Conservation (phyloP, 352 stramenopile genomes). For the Peronospora belbahrii region DNA sequence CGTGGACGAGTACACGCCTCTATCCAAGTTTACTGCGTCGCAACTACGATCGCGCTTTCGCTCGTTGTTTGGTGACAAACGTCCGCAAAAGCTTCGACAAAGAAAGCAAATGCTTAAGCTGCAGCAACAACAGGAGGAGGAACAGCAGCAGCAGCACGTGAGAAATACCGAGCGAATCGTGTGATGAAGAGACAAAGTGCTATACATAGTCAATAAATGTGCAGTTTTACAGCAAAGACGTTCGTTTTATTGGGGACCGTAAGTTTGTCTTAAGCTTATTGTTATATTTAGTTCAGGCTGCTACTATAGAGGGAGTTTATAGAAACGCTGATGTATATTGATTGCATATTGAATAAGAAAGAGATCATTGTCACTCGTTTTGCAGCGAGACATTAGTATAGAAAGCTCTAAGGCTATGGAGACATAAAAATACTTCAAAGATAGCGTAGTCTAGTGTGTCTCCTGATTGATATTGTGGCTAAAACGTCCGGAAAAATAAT, state of each 20-base stretch:
- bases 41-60: slow-evolving; percentile 72
- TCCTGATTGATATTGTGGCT: slow-evolving; percentile 25
- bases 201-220: slow-evolving; percentile 28
- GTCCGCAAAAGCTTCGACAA: slow-evolving; percentile 55
- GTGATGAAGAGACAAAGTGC: slow-evolving; percentile 11
- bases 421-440: slow-evolving; percentile 21
- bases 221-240: slow-evolving; percentile 15
- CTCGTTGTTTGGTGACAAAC: slow-evolving; percentile 71
- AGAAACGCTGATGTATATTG: neutral
- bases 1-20: slow-evolving; percentile 59
- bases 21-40: slow-evolving; percentile 69
- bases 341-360: neutral
- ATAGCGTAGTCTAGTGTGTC: slow-evolving; percentile 17
- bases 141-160: slow-evolving; percentile 20
- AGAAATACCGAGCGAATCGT: slow-evolving; percentile 21
- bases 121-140: slow-evolving; percentile 36
- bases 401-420: slow-evolving; percentile 15
- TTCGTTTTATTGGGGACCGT: too few relatives aligned
- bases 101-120: slow-evolving; percentile 59
- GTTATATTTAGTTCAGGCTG: too few relatives aligned
- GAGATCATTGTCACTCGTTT: slow-evolving; percentile 1
- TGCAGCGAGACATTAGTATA: neutral
- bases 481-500: slow-evolving; percentile 13
- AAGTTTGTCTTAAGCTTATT: too few relatives aligned
- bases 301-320: too few relatives aligned